Evolutionary conservation across 1,284 basidiomycete species (phyloP).

Genomic region (Mycosarcoma maydis): DNA sequence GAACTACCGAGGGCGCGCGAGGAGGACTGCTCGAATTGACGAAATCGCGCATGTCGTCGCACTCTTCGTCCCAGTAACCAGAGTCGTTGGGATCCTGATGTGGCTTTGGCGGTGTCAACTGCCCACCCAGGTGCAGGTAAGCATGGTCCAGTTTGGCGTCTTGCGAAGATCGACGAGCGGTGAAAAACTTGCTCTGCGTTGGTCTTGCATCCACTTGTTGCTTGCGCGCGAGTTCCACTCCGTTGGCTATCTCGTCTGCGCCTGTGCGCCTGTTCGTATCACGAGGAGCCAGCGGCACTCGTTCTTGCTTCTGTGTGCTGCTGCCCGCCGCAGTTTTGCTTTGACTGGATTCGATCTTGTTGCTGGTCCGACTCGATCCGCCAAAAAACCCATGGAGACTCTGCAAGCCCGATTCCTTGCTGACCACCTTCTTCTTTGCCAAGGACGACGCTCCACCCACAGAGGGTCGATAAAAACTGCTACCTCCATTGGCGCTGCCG

Average conservation of each 20-base stretch:
- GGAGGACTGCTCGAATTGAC: constrained; percentile 33
- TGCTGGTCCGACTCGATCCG: background rate
- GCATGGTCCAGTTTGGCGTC: constrained; percentile 15
- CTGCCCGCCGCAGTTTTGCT: too few relatives aligned
- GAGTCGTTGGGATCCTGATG: constrained; percentile 25
- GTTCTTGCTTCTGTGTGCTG: constrained; percentile 3
- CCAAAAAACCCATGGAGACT: constrained; percentile 41
- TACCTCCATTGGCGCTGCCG: background rate
- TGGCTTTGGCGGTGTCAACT: constrained; percentile 22
- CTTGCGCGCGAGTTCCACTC: background rate
- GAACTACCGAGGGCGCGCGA: constrained; percentile 4
- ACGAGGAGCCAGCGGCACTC: constrained; percentile 13
- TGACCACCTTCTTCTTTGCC: constrained; percentile 31
- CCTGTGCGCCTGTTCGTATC: constrained; percentile 18
- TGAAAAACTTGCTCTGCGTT: constrained; percentile 38
- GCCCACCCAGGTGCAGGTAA: constrained; percentile 35
- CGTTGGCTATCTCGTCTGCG: background rate
- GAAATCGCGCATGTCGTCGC: constrained; percentile 37
- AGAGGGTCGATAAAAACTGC: constrained; percentile 19
- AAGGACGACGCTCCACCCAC: constrained; percentile 2
- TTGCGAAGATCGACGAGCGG: constrained; percentile 2
- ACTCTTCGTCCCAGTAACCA: constrained; percentile 42
- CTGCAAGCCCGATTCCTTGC: constrained; percentile 38
- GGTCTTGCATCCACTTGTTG: constrained; percentile 1
- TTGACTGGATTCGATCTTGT: too few relatives aligned